Percentiles rank a stretch among this genome's conserved stretches.
These are phyloP conservation scores for Trypanosoma melophagium DNA, from an alignment of 208 protist genomes.

Conservation along the genomic window DNA sequence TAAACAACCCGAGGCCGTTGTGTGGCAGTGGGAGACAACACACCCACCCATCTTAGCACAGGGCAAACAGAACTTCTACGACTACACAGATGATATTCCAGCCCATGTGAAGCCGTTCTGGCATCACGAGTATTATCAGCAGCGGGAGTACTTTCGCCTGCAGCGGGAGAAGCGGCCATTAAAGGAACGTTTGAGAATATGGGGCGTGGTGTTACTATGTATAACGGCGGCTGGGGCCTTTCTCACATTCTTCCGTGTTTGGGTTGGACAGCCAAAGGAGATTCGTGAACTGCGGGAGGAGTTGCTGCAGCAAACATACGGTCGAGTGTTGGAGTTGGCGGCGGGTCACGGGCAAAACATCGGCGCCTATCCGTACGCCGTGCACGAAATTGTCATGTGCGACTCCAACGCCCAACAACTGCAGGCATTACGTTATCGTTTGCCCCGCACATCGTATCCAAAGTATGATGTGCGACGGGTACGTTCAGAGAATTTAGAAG, in stretches of 20 bases:
- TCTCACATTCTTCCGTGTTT: slow-evolving; percentile 77
- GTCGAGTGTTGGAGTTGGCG: slow-evolving; percentile 82
- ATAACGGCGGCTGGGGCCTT: slow-evolving; percentile 37
- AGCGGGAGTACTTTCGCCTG: slow-evolving; percentile 85
- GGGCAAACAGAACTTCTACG: slow-evolving; percentile 84
- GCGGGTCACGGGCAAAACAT: slow-evolving; percentile 90
- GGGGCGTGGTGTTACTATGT: slow-evolving; percentile 34
- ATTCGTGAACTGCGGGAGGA: slow-evolving; percentile 80
- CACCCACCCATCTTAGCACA: slow-evolving; percentile 68
- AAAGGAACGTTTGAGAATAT: slow-evolving; percentile 54
- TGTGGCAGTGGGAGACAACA: slow-evolving; percentile 82
- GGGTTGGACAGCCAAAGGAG: slow-evolving; percentile 83
- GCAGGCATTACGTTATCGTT: slow-evolving; percentile 75
- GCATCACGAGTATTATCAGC: slow-evolving; percentile 87
- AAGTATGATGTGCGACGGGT: slow-evolving; percentile 85
- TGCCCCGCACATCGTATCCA: slow-evolving; percentile 80
- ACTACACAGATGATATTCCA: slow-evolving; percentile 87
- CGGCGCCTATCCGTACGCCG: slow-evolving; percentile 86
- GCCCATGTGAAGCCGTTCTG: slow-evolving; percentile 86
- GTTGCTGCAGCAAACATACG: slow-evolving; percentile 83
- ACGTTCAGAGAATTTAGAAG: slow-evolving; percentile 74
- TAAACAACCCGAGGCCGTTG: slow-evolving; percentile 60
- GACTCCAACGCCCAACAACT: slow-evolving; percentile 88
- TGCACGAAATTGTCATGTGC: slow-evolving; percentile 84
- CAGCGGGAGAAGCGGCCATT: slow-evolving; percentile 80